Base-by-base conservation (phyloP, 495 filamentous ascomycete species). In the Hypoxylon crocopeplum region DNA sequence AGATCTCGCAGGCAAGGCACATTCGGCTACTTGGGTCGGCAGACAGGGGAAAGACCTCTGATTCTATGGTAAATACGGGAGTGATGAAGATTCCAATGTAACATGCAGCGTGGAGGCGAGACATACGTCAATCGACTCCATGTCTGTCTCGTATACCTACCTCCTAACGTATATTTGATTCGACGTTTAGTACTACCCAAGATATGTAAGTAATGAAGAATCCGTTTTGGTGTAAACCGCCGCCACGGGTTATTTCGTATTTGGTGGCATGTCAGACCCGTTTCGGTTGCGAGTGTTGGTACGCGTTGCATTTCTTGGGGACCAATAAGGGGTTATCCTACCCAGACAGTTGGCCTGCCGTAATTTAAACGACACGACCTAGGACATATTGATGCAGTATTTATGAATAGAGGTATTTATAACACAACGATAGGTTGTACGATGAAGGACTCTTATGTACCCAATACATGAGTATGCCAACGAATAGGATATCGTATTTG, bases 201-300 rank as follows among this genome's bases (percentile, higher is more conserved):
- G 37, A 29, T 29, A 40, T 40, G 41, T 29, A 47, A 1, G 53
- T 16, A 19, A 16, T 20, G 45, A 50, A 46, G 10, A 39, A 19
- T 41, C 40, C n/a, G 27, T 48, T 29, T 53, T 27, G 27, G 20
- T 39, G 37, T 30, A 44, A n/a, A 53, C 60, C 54, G 42, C 13
- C 16, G 20, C 41, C 17, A 30, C 48, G 54, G 47, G 60, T 53
- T 34, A 20, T 12, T 38, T 54, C 16, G 45, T 48, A 39, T 29
- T 36, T 16, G 16, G 48, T 34, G 33, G 37, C 41, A 33, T 51
- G 32, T 51, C 33, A 48, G 50, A 52, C 61, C 51, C 55, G 32
- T 59, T 59, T 56, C 20, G 45, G 30, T 47, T 51, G 49, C 47
- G 10, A 34, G 32, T 59, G 61, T 64, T 64, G 61, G 61, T 59